phyloP scores from a whole-genome alignment of 441 rosid genomes.

The Kokia cookei region DNA sequence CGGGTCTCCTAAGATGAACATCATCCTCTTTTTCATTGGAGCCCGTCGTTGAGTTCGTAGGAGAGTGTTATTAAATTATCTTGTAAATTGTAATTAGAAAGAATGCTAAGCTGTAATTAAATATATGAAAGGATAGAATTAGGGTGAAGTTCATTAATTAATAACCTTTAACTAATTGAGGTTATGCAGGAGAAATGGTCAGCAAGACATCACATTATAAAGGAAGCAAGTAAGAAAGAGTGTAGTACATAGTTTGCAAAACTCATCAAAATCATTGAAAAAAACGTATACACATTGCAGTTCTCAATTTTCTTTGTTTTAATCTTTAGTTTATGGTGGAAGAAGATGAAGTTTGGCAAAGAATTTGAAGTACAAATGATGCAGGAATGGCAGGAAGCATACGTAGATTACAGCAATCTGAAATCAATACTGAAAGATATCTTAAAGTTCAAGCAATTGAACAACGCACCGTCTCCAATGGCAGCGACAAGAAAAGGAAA shows the following conservation, averaged over 20 bases:
- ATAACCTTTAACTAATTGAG: not conserved
- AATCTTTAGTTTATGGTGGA: not conserved
- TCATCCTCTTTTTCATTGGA: too few species aligned
- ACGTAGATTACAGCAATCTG: conserved; percentile 35
- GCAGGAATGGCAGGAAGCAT: conserved; percentile 53
- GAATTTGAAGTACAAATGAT: conserved; percentile 40
- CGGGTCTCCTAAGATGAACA: too few species aligned
- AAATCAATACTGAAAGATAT: conserved; percentile 34
- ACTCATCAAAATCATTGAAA: not conserved
- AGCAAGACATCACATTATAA: not conserved
- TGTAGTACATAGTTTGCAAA: not conserved
- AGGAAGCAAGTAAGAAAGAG: not conserved
- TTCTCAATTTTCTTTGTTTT: not conserved
- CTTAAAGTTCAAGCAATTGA: not conserved
- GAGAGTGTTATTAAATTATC: too few species aligned
- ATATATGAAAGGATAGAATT: too few species aligned
- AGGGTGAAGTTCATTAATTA: too few species aligned
- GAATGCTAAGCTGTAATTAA: too few species aligned
- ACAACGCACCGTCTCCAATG: not conserved
- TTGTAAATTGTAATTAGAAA: too few species aligned
- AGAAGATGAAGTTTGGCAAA: conserved; percentile 63
- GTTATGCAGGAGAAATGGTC: not conserved
- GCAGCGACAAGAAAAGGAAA: not conserved
- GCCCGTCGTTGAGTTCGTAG: too few species aligned
- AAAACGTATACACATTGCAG: not conserved